Evolutionary conservation across 2,329 filamentous ascomycete genomes (phyloP).

Genomic region (Ophiostoma populinum): DNA sequence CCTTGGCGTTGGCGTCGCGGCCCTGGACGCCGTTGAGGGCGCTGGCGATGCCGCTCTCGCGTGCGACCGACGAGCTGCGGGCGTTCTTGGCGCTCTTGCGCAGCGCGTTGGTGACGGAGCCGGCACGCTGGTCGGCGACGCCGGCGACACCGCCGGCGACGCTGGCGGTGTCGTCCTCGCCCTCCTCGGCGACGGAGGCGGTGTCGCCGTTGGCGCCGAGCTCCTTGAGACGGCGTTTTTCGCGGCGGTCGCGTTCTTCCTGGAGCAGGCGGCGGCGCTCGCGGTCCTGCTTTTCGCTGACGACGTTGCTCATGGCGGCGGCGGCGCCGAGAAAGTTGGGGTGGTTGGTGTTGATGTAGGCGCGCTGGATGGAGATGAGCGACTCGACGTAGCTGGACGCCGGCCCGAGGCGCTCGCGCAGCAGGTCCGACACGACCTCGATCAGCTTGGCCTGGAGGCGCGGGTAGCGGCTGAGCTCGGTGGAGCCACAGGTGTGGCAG

Average conservation of each 20-base stretch:
- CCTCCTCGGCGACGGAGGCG: slow-evolving; percentile 43
- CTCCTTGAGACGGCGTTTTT: slow-evolving; percentile 70
- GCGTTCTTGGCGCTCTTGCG: slow-evolving; percentile 42
- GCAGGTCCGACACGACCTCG: slow-evolving; percentile 88
- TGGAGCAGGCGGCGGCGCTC: slow-evolving; percentile 66
- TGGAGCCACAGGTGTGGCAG: slow-evolving; percentile 94
- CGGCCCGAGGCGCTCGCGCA: slow-evolving; percentile 81
- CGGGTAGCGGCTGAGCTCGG: slow-evolving; percentile 80
- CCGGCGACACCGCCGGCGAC: slow-evolving; percentile 6
- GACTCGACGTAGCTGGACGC: slow-evolving; percentile 87
- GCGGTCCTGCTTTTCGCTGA: slow-evolving; percentile 84
- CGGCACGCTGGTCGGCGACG: too few relatives aligned
- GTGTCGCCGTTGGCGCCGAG: slow-evolving; percentile 48
- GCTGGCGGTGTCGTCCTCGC: slow-evolving; percentile 52
- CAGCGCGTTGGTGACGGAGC: slow-evolving; percentile 40
- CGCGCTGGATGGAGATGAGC: slow-evolving; percentile 88
- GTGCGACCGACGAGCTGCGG: slow-evolving; percentile 67
- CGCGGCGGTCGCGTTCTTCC: slow-evolving; percentile 74
- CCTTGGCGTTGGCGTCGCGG: slow-evolving; percentile 47
- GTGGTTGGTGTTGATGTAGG: slow-evolving; percentile 99
- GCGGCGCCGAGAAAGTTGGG: slow-evolving; percentile 95
- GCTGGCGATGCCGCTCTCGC: slow-evolving; percentile 49
- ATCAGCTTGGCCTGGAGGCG: slow-evolving; percentile 92
- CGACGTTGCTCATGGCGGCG: slow-evolving; percentile 93
- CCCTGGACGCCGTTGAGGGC: slow-evolving; percentile 41